These are phyloP conservation scores for Persicaria tinctoria DNA, from an alignment of 148 eudicot genomes.

Conservation along the genomic window DNA sequence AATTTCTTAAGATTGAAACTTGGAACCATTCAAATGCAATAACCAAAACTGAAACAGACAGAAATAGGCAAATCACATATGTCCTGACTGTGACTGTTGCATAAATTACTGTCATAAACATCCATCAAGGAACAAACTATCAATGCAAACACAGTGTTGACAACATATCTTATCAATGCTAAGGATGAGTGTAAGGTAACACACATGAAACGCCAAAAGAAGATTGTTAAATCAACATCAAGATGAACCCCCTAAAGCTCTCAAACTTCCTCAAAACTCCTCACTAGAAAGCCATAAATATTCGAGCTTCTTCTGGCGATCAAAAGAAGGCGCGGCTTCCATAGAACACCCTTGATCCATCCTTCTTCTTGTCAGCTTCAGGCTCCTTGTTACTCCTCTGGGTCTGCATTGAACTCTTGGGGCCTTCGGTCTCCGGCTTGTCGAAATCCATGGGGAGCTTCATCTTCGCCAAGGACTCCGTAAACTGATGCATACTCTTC, in stretches of 20 bases:
- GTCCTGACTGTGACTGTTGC: background rate
- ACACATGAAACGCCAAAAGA: background rate
- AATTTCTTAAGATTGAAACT: background rate
- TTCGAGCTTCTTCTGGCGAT: conserved; percentile 1
- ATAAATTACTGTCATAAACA: background rate
- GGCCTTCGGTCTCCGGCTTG: conserved; percentile 20
- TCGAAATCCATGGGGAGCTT: conserved; percentile 72
- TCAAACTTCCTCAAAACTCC: background rate
- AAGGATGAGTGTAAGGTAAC: background rate
- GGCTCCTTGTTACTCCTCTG: conserved; percentile 10
- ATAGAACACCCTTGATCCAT: conserved; percentile 62
- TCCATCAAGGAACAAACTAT: background rate
- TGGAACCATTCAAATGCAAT: background rate
- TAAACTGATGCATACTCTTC: conserved; percentile 81
- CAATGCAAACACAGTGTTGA: background rate
- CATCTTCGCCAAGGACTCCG: conserved; percentile 71
- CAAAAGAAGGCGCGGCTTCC: conserved; percentile 82
- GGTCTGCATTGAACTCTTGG: conserved; percentile 8
- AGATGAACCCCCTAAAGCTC: background rate
- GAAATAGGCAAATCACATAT: background rate
- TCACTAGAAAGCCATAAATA: background rate
- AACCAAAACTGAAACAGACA: background rate
- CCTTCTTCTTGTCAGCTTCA: conserved; percentile 48
- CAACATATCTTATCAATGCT: background rate
- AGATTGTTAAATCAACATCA: conserved; percentile 3